Base-by-base conservation (phyloP, 164 flowering plant genomes). In the Dillenia suffruticosa region DNA sequence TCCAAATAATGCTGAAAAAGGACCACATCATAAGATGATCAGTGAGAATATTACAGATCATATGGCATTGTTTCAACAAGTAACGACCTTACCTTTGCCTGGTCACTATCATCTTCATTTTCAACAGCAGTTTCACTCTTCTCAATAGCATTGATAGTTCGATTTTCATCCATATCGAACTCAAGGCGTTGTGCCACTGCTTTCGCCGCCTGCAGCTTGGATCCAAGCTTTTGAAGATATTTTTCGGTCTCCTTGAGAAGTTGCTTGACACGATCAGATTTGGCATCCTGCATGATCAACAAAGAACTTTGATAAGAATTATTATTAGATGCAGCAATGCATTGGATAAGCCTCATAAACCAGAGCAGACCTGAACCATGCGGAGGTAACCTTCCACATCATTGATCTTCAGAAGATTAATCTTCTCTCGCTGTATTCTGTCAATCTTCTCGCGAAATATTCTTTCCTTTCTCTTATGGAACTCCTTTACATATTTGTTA, bases 321-420 rank as follows among this genome's bases (percentile, higher is more conserved):
- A 59, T 51, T 10, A 46, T 32, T n/a, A 63, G 47, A 12, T 43
- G 61, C 51, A 53, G 40, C 12, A 50, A 46, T 49, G 7, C 11
- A 12, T 19, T 50, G 11, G 43, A 53, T 12, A 53, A 47, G 40
- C 1, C 22, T 1, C 15, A 12, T 11, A 57, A 49, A 45, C 45
- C 17, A 54, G 54, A 61, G 68, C 26, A 68, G 17, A 95, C 99
- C 97, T 95, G 94, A 74, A 95, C 99, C 99, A 95, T 95, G 49
- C 99, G 84, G 49, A 95, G 79, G 65, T 95, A 95, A 24, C 99
- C 99, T 77, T 95, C 99, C 72, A 95, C 99, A 69, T 95, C 99
- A 82, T 95, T 91, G 68, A 84, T 92, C 79, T 95, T 95, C 68
- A 95, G 73, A 26, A 95, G 77, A 76, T 90, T 91, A 53, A 95